These are phyloP conservation scores for Myxozyma kluyveri DNA, from an alignment of 805 yeast genomes.

Conservation along the genomic window DNA sequence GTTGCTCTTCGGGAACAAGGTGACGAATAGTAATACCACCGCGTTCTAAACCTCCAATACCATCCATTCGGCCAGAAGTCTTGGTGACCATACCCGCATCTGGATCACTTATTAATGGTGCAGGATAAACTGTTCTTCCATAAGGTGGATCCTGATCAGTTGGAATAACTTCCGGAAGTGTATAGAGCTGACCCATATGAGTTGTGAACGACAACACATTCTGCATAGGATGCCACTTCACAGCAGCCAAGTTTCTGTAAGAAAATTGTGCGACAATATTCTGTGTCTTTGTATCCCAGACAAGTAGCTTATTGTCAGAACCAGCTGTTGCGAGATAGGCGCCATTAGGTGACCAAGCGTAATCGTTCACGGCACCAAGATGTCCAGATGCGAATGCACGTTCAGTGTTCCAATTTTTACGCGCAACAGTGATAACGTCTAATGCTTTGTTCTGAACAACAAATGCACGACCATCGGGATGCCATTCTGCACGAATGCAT, in stretches of 20 bases:
- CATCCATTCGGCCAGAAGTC: background rate
- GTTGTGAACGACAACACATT: conserved; percentile 38
- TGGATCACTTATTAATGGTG: conserved; percentile 36
- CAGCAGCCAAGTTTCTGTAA: conserved; percentile 41
- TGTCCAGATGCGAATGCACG: conserved; percentile 33
- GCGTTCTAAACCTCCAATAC: background rate
- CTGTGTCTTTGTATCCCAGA: conserved; percentile 54
- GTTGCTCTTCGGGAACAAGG: conserved; percentile 34
- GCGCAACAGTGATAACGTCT: conserved; percentile 35
- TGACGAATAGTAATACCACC: background rate
- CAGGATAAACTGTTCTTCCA: conserved; percentile 30
- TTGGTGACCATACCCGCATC: conserved; percentile 32
- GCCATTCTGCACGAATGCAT: conserved; percentile 65
- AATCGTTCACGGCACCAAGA: conserved; percentile 45
- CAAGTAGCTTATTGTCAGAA: conserved; percentile 47
- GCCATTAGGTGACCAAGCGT: conserved; percentile 63
- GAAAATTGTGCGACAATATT: conserved; percentile 35
- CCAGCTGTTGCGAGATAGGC: conserved; percentile 58
- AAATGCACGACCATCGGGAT: conserved; percentile 62
- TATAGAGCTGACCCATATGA: conserved; percentile 37
- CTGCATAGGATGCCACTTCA: conserved; percentile 43
- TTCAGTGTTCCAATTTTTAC: conserved; percentile 33
- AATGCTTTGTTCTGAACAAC: conserved; percentile 60
- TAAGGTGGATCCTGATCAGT: conserved; percentile 30
- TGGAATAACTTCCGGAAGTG: conserved; percentile 31